Percentiles rank a stretch among this genome's conserved stretches.
Evolutionary conservation across 306 rosid species (phyloP).

Genomic region (Trifolium dubium): DNA sequence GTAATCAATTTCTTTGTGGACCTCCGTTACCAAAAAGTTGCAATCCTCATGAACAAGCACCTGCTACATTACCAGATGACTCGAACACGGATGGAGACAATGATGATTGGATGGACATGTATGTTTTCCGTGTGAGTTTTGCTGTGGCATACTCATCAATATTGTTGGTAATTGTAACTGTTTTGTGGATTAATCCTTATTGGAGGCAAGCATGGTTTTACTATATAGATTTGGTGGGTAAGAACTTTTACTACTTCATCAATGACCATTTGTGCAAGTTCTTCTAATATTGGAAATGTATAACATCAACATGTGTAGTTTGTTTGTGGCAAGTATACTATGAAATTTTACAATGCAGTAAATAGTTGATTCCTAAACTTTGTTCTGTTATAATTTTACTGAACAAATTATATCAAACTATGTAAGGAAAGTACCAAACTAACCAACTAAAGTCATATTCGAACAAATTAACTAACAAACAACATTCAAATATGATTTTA

Average conservation of each 20-base stretch:
- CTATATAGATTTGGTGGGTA: background rate
- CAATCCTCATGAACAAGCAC: background rate
- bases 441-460: no score
- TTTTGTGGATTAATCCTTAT: conserved; percentile 6
- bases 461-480: no score
- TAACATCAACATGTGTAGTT: background rate
- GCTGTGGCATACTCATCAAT: conserved; percentile 7
- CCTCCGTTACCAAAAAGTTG: conserved; percentile 18
- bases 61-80: no score
- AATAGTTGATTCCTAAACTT: no score
- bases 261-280: background rate
- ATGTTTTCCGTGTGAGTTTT: conserved; percentile 20
- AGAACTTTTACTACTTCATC: background rate
- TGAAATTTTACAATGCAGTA: no score
- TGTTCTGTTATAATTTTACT: no score
- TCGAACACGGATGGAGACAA: background rate
- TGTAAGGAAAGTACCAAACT: no score
- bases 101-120: conserved; percentile 7
- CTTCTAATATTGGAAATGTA: background rate
- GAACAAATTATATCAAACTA: no score
- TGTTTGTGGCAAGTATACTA: no score
- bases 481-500: no score
- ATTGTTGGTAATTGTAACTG: conserved; percentile 4
- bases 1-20: conserved; percentile 36
- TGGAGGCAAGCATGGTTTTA: conserved; percentile 27